Conservation (phyloP, 257 asterid genomes). For the Petunia secreta region DNA sequence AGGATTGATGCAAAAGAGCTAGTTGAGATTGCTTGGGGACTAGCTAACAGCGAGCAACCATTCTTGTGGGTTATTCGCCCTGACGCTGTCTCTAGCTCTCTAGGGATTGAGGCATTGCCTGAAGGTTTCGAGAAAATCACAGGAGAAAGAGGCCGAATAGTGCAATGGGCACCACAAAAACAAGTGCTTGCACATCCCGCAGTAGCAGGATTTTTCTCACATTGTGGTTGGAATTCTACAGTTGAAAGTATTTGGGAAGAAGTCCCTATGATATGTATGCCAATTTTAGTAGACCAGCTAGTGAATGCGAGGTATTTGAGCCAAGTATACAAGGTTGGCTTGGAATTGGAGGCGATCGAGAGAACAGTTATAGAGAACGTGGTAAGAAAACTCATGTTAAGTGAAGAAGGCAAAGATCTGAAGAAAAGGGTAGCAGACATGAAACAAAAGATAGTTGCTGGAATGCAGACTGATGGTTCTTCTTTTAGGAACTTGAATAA, state of each 20-base stretch:
- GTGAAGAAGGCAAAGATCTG: constrained; percentile 33
- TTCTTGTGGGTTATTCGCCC: constrained; percentile 58
- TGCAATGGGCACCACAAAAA: constrained; percentile 58
- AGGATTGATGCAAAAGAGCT: constrained; percentile 32
- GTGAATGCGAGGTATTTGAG: constrained; percentile 45
- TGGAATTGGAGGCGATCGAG: constrained; percentile 36
- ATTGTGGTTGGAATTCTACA: constrained; percentile 64
- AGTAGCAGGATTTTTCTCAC: constrained; percentile 49
- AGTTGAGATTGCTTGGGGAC: constrained; percentile 45
- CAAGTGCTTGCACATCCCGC: constrained; percentile 45
- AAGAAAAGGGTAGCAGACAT: constrained; percentile 27
- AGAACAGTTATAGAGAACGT: constrained; percentile 33
- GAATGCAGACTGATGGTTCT: constrained; percentile 40
- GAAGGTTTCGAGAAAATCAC: constrained; percentile 23
- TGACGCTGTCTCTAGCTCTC: background rate
- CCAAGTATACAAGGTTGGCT: constrained; percentile 46
- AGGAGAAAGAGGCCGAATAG: constrained; percentile 37
- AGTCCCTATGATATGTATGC: constrained; percentile 49
- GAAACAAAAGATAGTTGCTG: constrained; percentile 32
- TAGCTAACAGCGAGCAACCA: constrained; percentile 44
- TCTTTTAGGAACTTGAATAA: constrained; percentile 34
- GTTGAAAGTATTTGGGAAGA: constrained; percentile 44
- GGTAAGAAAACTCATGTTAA: constrained; percentile 40
- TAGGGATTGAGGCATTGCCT: constrained; percentile 5
- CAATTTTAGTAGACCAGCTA: constrained; percentile 42